phyloP scores from a whole-genome alignment of 2,329 filamentous ascomycete genomes.

The Dactylellina leptospora region DNA sequence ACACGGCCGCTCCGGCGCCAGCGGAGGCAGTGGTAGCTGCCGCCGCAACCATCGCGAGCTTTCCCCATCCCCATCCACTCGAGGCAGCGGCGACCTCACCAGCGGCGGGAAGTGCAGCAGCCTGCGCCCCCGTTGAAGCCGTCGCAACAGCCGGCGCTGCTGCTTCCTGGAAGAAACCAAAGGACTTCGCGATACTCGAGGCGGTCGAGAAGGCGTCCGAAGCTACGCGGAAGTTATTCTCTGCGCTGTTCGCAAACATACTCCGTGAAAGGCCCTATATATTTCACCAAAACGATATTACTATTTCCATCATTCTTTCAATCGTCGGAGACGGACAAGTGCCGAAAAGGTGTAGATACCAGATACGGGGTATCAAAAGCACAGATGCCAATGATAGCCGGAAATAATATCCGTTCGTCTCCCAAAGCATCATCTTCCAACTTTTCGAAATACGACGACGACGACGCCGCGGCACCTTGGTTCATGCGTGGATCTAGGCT shows the following conservation, averaged over 20 bases:
- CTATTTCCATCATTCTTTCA: not conserved
- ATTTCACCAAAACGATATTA: conserved; percentile 23
- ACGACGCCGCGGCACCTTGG: not conserved
- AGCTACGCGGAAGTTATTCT: conserved; percentile 82
- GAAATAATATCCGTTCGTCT: conserved; percentile 81
- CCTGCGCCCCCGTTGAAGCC: conserved; percentile 60
- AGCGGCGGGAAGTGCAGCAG: conserved; percentile 62
- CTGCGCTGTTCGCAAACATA: conserved; percentile 84
- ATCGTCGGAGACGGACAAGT: not conserved
- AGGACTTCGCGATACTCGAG: conserved; percentile 63
- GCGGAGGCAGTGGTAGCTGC: conserved; percentile 81
- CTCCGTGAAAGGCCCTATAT: conserved; percentile 68
- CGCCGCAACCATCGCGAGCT: conserved; percentile 83
- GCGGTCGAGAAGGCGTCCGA: conserved; percentile 74
- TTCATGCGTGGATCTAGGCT: conserved; percentile 46
- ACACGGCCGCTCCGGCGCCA: conserved; percentile 83
- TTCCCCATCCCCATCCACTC: conserved; percentile 75
- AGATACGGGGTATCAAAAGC: conserved; percentile 95
- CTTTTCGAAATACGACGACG: conserved; percentile 54
- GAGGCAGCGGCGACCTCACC: conserved; percentile 59
- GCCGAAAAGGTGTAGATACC: conserved; percentile 61
- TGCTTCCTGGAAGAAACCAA: conserved; percentile 53
- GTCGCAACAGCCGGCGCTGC: conserved; percentile 58
- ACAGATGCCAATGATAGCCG: conserved; percentile 86
- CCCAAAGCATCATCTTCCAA: conserved; percentile 55